Base-by-base conservation (phyloP, 1,139 yeast genomes). In the Nakaseomyces kungkrabaensis region DNA sequence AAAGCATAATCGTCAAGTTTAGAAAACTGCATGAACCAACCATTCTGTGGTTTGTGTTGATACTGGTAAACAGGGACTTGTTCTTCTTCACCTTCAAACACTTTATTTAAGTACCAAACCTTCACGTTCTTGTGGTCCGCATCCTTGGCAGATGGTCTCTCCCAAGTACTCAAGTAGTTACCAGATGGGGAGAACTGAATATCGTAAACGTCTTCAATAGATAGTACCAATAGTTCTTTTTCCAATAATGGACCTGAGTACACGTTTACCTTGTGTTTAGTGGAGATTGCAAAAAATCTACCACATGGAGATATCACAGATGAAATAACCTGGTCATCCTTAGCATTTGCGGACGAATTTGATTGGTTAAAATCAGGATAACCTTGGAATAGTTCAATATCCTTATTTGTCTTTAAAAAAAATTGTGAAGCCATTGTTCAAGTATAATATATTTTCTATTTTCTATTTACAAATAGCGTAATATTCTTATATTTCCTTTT, bases 111-210 rank as follows among this genome's bases (percentile, higher is more conserved):
- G 56, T 78, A 75, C 78, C 85, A 88, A 52, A 92, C 76, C 62
- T 81, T 80, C 57, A 90, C 86, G 68, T 90, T 90, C 56, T 87
- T 81, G 61, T 85, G 82, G 34, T 90, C 71, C 70, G 47, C n/a
- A 37, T 62, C 79, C 70, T 59, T 73, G 53, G 70, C 79, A 74
- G 56, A 80, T 66, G 97, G 96, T 62, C 90, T 86, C 60, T 90
- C 89, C 97, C 97, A 94, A 46, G 95, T 79, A 59, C 89, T 79
- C 56, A 92, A 69, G 64, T 74, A 90, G 45, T 82, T 79, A n/a
- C 97, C 97, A 50, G 80, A 74, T 9, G 97, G 96, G 10, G 96
- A 87, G 65, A 92, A 88, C 57, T 80, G 81, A 60, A 92, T 69
- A 63, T 92, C 97, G 60, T 83, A 81, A 25, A 85, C 85, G 55